Conservation (phyloP, 495 filamentous ascomycete species). For the Xylaria scruposa region DNA sequence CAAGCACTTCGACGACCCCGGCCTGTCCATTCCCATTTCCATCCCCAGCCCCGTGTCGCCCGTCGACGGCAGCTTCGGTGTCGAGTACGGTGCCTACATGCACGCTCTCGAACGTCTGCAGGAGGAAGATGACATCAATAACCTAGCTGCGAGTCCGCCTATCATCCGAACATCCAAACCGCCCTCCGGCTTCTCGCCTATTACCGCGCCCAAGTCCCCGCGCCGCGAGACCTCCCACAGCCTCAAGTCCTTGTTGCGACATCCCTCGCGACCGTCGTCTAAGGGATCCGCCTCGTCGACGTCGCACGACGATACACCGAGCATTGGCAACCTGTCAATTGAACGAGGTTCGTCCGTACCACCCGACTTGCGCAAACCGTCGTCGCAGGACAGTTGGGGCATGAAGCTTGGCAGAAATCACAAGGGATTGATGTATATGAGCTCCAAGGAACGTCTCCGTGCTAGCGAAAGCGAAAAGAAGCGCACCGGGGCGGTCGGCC, state of each 20-base stretch:
- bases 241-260: slow-evolving; percentile 46
- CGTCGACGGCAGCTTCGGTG: slow-evolving; percentile 66
- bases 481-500: slow-evolving; percentile 48
- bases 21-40: slow-evolving; percentile 56
- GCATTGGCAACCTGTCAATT: slow-evolving; percentile 65
- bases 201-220: slow-evolving; percentile 68
- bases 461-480: slow-evolving; percentile 61
- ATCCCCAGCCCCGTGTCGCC: slow-evolving; percentile 50
- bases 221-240: slow-evolving; percentile 45
- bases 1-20: slow-evolving; percentile 72
- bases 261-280: slow-evolving; percentile 58
- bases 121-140: slow-evolving; percentile 61
- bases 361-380: slow-evolving; percentile 51
- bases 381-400: slow-evolving; percentile 60
- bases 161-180: slow-evolving; percentile 87
- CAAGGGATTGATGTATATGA: slow-evolving; percentile 65
- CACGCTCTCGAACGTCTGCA: slow-evolving; percentile 56
- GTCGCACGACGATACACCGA: slow-evolving; percentile 60
- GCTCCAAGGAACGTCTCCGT: slow-evolving; percentile 62
- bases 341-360: slow-evolving; percentile 56
- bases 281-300: slow-evolving; percentile 53
- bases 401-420: slow-evolving; percentile 57
- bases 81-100: slow-evolving; percentile 70
- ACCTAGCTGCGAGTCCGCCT: slow-evolving; percentile 75
- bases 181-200: slow-evolving; percentile 71